Percentiles rank a stretch among this genome's conserved stretches.
phyloP scores from a whole-genome alignment of 495 filamentous ascomycete species.

The Bacidia rubella region DNA sequence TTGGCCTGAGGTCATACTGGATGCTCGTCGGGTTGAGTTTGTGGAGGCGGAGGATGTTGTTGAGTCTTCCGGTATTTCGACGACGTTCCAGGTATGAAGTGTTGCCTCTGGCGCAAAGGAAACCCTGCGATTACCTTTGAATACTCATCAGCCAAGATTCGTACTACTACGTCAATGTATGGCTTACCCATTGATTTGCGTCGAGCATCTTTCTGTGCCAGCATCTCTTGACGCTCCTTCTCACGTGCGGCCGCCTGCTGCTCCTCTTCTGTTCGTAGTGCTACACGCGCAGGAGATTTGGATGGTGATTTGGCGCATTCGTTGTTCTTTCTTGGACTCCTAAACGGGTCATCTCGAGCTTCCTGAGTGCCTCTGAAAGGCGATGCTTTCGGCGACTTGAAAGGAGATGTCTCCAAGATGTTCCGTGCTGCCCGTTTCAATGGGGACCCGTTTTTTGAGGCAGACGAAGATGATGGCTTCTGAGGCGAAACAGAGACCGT shows the following conservation, averaged over 20 bases:
- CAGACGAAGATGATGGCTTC: conserved; percentile 41
- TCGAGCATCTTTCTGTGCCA: conserved; percentile 67
- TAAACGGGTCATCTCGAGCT: not conserved
- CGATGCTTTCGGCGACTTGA: conserved; percentile 7
- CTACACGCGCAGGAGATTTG: conserved; percentile 30
- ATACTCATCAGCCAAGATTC: conserved; percentile 38
- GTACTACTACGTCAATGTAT: no score
- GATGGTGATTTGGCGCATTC: conserved; percentile 20
- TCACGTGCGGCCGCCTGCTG: conserved; percentile 64
- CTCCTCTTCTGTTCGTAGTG: conserved; percentile 58
- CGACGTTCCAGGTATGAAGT: conserved; percentile 92
- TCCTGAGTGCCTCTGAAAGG: not conserved
- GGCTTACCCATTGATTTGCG: conserved; percentile 64
- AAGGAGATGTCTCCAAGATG: conserved; percentile 11
- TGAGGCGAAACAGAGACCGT: conserved; percentile 54
- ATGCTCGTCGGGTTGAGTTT: conserved; percentile 56
- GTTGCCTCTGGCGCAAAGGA: conserved; percentile 97
- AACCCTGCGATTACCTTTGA: conserved; percentile 48
- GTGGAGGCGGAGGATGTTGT: conserved; percentile 70
- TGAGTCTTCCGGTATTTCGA: conserved; percentile 77
- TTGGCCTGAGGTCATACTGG: conserved; percentile 34
- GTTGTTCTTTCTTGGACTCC: conserved; percentile 8
- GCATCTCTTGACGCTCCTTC: conserved; percentile 51
- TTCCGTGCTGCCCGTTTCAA: conserved; percentile 15
- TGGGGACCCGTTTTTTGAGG: conserved; percentile 31